Evolutionary conservation across 2,329 filamentous ascomycete genomes (phyloP), one percentile per base, ranked within the genome.

Genomic region (Penicillium hordei): DNA sequence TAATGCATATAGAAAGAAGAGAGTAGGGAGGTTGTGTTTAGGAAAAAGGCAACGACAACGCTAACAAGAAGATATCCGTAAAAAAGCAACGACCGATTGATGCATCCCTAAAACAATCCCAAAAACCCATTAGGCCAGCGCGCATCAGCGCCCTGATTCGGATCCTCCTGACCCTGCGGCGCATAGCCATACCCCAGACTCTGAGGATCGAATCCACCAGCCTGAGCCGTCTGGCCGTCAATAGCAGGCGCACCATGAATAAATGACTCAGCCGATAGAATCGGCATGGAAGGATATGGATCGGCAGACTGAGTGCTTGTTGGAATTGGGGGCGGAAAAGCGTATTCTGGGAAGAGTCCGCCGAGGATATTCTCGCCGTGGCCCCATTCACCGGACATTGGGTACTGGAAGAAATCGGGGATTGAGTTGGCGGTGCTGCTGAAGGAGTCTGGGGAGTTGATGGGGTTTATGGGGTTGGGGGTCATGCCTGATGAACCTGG

Each of bases 371-470:
- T 67, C 9, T 63, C 60, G 21, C 67, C 63, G 36, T 70, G 62
- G 55, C 87, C 90, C 91, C 91, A 96, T 70, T 97, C 92, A 19
- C 96, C 82, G 8, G 89, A 91, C 83, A 96, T 91, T 0, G 93
- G 92, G 81, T 96, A 86, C 72, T 92, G 89, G 86, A 93, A 97
- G 34, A 97, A 76, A 73, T 96, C 92, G 63, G 70, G 68, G 45
- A 71, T 64, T 17, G 58, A 8, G 39, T 55, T 58, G 29, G 33
- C 44, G 23, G 36, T 39, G 49, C 58, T 60, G 57, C 33, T 64
- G 65, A 60, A 73, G 66, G 67, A 72, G 65, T 65, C 61, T 36
- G 66, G 68, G 21, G 66, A 66, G 44, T 63, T 55, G 29, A 52
- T 61, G 36, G 60, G 55, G 19, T 60, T 52, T 17, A 57, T 17